phyloP scores from a whole-genome alignment of 208 protist species.

The Leishmania aethiopica region DNA sequence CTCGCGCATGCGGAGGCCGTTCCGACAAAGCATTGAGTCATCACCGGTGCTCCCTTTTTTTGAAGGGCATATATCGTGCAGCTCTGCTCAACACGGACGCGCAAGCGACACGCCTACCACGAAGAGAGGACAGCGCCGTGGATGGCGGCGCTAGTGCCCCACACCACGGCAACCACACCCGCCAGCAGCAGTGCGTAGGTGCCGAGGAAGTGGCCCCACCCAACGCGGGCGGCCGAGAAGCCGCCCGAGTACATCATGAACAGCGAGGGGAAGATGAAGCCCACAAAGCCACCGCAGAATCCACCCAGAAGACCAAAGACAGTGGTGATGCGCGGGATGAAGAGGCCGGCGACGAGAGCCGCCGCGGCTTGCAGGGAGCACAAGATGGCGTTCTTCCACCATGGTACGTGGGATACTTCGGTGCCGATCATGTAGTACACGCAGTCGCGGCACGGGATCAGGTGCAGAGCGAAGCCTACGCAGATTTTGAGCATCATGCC shows the following conservation, averaged over 20 bases:
- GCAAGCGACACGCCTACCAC: not conserved
- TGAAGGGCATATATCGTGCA: not conserved
- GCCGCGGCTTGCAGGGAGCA: slow-evolving; percentile 31
- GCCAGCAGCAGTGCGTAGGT: slow-evolving; percentile 60
- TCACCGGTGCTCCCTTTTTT: too few species aligned
- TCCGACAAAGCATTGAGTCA: too few species aligned
- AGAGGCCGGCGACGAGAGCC: slow-evolving; percentile 60
- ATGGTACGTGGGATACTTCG: slow-evolving; percentile 40
- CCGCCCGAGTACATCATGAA: slow-evolving; percentile 34
- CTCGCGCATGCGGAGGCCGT: not conserved
- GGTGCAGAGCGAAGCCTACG: slow-evolving; percentile 60
- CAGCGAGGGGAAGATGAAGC: slow-evolving; percentile 77
- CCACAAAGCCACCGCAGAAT: slow-evolving; percentile 74
- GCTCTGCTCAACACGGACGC: not conserved
- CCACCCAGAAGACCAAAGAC: slow-evolving; percentile 78
- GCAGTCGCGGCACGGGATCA: slow-evolving; percentile 60
- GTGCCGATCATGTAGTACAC: slow-evolving; percentile 52
- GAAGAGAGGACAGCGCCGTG: slow-evolving; percentile 41
- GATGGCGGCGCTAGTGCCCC: slow-evolving; percentile 60
- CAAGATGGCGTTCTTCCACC: slow-evolving; percentile 52
- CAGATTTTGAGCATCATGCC: slow-evolving; percentile 76
- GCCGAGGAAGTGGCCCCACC: slow-evolving; percentile 54
- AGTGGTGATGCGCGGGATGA: slow-evolving; percentile 69
- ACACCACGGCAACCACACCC: slow-evolving; percentile 66
- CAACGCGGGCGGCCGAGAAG: slow-evolving; percentile 22